phyloP scores from a whole-genome alignment of 768 basidiomycete species.

The Lentinula boryana region DNA sequence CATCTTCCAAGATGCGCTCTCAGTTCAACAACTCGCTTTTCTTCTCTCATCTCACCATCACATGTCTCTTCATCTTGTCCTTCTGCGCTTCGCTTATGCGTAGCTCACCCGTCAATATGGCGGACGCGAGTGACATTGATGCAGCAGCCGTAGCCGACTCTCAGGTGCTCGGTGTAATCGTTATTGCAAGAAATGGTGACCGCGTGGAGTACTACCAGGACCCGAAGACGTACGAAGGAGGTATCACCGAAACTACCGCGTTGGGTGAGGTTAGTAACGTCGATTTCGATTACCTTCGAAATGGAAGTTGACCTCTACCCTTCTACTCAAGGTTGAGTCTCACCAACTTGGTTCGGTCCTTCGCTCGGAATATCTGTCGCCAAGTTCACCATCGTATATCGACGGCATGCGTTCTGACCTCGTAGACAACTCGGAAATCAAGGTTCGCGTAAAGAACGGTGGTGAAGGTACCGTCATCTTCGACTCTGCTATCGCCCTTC shows the following conservation, averaged over 20 bases:
- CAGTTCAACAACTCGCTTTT: not conserved
- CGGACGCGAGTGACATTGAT: not conserved
- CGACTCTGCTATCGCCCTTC: conserved; percentile 78
- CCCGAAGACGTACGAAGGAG: conserved; percentile 57
- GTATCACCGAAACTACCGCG: conserved; percentile 65
- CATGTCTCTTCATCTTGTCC: conserved; percentile 1
- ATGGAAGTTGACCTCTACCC: not conserved
- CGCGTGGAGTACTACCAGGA: conserved; percentile 66
- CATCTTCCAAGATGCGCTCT: not conserved
- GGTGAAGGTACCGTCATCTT: conserved; percentile 84
- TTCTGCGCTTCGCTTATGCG: conserved; percentile 5
- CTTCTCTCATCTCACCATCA: not conserved
- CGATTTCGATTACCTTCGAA: conserved; percentile 6
- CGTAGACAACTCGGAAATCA: conserved; percentile 68
- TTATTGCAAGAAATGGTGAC: conserved; percentile 78
- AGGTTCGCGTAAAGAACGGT: conserved; percentile 76
- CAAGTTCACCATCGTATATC: conserved; percentile 65
- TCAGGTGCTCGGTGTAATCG: conserved; percentile 70
- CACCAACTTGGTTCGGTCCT: conserved; percentile 57
- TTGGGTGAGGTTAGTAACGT: conserved; percentile 56
- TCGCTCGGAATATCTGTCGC: conserved; percentile 61
- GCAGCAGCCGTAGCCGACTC: conserved; percentile 11
- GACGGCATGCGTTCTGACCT: conserved; percentile 58
- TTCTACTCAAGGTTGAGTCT: conserved; percentile 49
- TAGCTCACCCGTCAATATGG: not conserved